Evolutionary conservation across 768 basidiomycete genomes (phyloP).

Genomic region (Suillus placidus): DNA sequence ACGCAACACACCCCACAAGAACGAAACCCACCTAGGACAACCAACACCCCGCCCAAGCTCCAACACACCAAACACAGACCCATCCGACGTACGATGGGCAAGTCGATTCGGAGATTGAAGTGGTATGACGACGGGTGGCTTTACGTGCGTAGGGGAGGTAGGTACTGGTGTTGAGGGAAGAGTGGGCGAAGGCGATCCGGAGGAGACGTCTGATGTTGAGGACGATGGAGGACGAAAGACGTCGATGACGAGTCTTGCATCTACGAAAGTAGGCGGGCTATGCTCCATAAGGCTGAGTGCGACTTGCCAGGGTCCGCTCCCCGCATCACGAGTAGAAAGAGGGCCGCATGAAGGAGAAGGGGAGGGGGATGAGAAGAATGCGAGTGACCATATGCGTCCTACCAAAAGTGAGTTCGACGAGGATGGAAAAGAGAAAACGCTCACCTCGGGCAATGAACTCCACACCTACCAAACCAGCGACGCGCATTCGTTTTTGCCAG

Average conservation of each 20-base stretch:
- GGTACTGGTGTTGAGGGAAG: not conserved
- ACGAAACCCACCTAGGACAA: not conserved
- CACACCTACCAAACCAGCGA: conserved; percentile 52
- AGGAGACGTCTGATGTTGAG: not conserved
- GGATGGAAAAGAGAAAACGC: not conserved
- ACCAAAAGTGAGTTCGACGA: not conserved
- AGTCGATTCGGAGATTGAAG: not conserved
- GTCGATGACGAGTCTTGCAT: conserved; percentile 52
- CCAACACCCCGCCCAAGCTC: not conserved
- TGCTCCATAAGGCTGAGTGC: conserved; percentile 54
- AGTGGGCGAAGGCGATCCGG: not conserved
- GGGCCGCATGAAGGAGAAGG: conserved; percentile 1
- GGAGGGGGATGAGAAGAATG: conserved; percentile 23
- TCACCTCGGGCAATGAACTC: conserved; percentile 69
- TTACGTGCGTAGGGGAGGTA: not conserved
- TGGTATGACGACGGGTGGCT: not conserved
- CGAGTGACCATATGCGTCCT: conserved; percentile 34
- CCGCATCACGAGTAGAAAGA: not conserved
- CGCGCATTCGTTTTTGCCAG: conserved; percentile 75
- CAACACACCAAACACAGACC: not conserved
- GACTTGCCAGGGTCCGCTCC: conserved; percentile 41
- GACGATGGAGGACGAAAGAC: conserved; percentile 27
- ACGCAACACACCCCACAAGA: not conserved
- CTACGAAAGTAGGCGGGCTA: conserved; percentile 60
- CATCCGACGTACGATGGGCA: not conserved